Conservation (phyloP, 2,329 filamentous ascomycete species). For the Plectosphaerella cucumerina region DNA sequence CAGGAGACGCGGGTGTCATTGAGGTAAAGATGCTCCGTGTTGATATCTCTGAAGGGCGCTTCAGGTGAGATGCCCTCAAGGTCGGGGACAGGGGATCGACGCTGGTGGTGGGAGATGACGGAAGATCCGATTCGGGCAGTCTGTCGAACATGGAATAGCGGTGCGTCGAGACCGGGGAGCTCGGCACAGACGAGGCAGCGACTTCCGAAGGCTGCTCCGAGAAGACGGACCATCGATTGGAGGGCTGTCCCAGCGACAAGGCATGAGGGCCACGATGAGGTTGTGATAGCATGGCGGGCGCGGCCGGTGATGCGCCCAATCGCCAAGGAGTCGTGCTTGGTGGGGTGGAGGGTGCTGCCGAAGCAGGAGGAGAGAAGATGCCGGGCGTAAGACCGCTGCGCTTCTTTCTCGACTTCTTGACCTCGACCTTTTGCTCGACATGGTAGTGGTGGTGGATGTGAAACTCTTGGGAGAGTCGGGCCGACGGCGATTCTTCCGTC, state of each 20-base stretch:
- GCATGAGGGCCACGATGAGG: constrained; percentile 46
- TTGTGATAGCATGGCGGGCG: constrained; percentile 36
- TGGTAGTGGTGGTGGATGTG: constrained; percentile 97
- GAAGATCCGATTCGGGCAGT: constrained; percentile 65
- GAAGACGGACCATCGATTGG: constrained; percentile 61
- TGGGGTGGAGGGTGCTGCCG: constrained; percentile 36
- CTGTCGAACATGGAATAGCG: constrained; percentile 77
- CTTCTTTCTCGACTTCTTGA: constrained; percentile 66
- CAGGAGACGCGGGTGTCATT: constrained; percentile 12
- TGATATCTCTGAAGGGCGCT: constrained; percentile 53
- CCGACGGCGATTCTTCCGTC: constrained; percentile 24
- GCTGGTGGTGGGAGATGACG: constrained; percentile 78
- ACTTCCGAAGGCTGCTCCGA: constrained; percentile 60
- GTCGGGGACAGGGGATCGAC: constrained; percentile 62
- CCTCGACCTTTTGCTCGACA: constrained; percentile 57
- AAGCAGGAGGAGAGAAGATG: constrained; percentile 53
- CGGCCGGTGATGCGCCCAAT: constrained; percentile 31
- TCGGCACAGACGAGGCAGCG: constrained; percentile 68
- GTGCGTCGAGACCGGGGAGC: constrained; percentile 73
- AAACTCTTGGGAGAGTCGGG: constrained; percentile 63
- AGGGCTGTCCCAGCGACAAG: constrained; percentile 34
- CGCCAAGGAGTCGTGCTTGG: constrained; percentile 30
- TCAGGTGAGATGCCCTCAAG: constrained; percentile 48
- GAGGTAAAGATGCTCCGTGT: constrained; percentile 14
- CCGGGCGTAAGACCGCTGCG: constrained; percentile 59